Conservation (phyloP, 345 rosid genomes). For the Toxicodendron radicans region DNA sequence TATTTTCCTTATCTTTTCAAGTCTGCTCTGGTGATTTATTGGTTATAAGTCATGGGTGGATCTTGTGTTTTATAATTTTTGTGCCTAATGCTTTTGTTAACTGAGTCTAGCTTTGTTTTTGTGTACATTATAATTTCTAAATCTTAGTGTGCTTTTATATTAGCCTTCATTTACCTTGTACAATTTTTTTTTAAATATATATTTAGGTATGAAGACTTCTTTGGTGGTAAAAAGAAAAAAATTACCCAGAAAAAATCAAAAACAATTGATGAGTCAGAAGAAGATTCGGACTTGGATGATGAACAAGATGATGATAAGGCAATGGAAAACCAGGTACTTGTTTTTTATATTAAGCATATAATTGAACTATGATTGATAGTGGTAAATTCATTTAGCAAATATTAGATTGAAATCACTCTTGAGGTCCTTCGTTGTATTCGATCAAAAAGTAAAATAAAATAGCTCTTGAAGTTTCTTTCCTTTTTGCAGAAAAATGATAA, state of each 20-base stretch:
- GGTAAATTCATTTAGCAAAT: background rate
- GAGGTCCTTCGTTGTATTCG: background rate
- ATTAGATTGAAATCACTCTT: constrained; percentile 6
- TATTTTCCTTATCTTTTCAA: background rate
- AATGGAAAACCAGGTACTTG: constrained; percentile 35
- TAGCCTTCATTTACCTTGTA: constrained; percentile 2
- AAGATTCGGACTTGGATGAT: constrained; percentile 41
- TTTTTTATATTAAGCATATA: background rate
- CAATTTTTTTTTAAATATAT: background rate
- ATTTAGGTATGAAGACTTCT: constrained; percentile 82
- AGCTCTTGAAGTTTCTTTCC: constrained; percentile 3
- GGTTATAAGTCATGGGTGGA: background rate
- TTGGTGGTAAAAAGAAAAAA: constrained; percentile 51
- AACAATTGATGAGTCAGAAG: constrained; percentile 30
- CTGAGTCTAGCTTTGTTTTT: no score
- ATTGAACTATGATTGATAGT: background rate
- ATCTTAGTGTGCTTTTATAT: background rate
- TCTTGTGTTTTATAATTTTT: no score
- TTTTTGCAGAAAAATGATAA: constrained; percentile 43
- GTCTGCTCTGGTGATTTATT: background rate
- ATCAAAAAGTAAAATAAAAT: no score
- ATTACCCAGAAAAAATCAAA: constrained; percentile 36
- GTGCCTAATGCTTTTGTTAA: no score
- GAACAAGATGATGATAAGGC: constrained; percentile 29
- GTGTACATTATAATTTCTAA: no score